These are phyloP conservation scores for Arthrobotrys iridis DNA, from an alignment of 2,329 filamentous ascomycete genomes.

Conservation along the genomic window DNA sequence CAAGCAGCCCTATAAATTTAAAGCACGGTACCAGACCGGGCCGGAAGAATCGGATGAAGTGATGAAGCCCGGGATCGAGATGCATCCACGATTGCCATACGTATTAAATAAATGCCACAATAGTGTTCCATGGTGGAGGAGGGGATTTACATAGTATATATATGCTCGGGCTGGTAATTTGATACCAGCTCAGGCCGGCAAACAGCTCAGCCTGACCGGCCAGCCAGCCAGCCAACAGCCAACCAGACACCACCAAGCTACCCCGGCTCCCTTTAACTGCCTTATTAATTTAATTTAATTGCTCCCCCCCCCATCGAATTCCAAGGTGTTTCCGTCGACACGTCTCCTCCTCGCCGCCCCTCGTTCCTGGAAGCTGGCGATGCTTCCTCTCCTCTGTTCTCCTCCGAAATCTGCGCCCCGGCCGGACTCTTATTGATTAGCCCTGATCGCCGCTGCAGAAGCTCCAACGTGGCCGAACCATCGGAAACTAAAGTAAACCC, in stretches of 20 bases:
- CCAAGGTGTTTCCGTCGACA: constrained; percentile 12
- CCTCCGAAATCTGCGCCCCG: background rate
- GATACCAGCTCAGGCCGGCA: too few species aligned
- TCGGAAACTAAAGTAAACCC: background rate
- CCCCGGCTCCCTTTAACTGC: constrained; percentile 13
- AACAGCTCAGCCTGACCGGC: constrained; percentile 21
- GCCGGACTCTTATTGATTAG: background rate
- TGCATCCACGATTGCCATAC: too few species aligned
- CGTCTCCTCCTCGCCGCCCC: constrained; percentile 6
- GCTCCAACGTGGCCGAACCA: background rate
- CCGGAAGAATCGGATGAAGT: background rate
- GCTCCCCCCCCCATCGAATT: background rate
- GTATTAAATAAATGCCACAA: too few species aligned
- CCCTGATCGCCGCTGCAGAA: constrained; percentile 3
- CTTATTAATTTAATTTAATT: background rate
- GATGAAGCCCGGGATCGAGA: background rate
- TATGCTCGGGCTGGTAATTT: too few species aligned
- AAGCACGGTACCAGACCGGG: background rate
- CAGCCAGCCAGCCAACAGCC: background rate
- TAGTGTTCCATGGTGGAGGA: too few species aligned
- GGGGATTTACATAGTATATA: too few species aligned
- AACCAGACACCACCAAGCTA: constrained; percentile 20
- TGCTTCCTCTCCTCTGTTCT: background rate
- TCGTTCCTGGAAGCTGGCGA: background rate
- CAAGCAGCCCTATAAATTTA: constrained; percentile 13